These are phyloP conservation scores for Fomitopsis schrenkii DNA, from an alignment of 1,284 basidiomycete species.

Conservation along the genomic window DNA sequence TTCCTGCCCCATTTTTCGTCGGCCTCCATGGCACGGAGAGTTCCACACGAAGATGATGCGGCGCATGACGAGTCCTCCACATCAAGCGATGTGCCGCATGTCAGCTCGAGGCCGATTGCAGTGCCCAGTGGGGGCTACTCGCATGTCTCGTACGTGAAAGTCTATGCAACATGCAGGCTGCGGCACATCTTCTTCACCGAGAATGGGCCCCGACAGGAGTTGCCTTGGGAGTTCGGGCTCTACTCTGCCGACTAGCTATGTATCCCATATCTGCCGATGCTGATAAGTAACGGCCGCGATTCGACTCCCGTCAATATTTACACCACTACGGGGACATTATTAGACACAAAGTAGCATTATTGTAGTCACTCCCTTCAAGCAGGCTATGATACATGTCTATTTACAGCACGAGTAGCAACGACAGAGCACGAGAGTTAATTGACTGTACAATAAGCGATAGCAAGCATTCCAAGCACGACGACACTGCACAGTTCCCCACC, in stretches of 20 bases:
- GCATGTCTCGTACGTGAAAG: slow-evolving; percentile 65
- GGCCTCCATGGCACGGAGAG: slow-evolving; percentile 31
- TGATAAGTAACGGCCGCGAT: background rate
- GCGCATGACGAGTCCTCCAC: background rate
- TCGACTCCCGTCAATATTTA: too few relatives aligned
- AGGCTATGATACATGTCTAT: slow-evolving; percentile 2
- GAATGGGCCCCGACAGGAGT: slow-evolving; percentile 42
- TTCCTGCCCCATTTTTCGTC: slow-evolving; percentile 65
- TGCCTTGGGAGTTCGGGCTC: slow-evolving; percentile 72
- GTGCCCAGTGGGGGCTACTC: slow-evolving; percentile 60
- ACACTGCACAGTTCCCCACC: background rate
- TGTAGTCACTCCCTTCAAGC: too few relatives aligned
- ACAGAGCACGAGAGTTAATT: slow-evolving; percentile 3
- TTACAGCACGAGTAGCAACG: slow-evolving; percentile 1
- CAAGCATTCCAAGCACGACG: background rate
- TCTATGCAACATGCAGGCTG: slow-evolving; percentile 80
- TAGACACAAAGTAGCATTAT: too few relatives aligned
- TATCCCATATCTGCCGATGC: too few relatives aligned
- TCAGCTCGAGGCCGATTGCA: slow-evolving; percentile 4
- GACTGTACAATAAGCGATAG: slow-evolving; percentile 1
- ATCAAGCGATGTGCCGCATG: background rate
- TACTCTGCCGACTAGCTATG: slow-evolving; percentile 26
- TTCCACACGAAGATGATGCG: slow-evolving; percentile 15
- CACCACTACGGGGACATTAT: too few relatives aligned
- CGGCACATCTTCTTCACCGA: slow-evolving; percentile 78